Evolutionary conservation across 1,284 basidiomycete species (phyloP), one percentile per base, ranked within the genome.

Genomic region (Trichosporon coremiiforme): DNA sequence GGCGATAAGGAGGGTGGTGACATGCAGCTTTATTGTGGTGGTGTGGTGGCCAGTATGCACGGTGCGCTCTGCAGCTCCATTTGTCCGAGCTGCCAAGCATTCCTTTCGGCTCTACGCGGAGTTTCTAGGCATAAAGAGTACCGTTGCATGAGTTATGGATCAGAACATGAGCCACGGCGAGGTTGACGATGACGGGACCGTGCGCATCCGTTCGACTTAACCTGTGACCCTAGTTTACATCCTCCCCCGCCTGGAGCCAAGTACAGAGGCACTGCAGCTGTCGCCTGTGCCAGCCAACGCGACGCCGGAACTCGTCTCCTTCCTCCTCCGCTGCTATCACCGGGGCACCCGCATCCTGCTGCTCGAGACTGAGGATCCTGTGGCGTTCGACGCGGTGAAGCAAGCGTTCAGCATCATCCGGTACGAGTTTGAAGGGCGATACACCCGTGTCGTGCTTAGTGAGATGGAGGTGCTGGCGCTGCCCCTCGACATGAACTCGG

Each of bases 281-380:
- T 33, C 29, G 29, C 29, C 29, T 31, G 57, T 62, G 15, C 57
- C 57, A 7, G 13, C 57, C 3, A 33, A 62, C 22, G 57, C 57
- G 29, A 33, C 29, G 17, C 15, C 29, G 1, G 57, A 62, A 13
- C 29, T 62, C 17, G 57, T 62, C 57, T 31, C 57, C 5, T 62
- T 62, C 57, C 57, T 62, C 15, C 17, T n/a, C 57, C 57, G 57
- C 31, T 62, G 57, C 57, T n/a, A 62, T 5, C 29, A 12, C 29
- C 10, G 3, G 57, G 57, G 8, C 36, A 33, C 29, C 15, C 57
- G 29, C 57, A 12, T 33, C 5, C 57, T 62, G 15, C 57, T 62
- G 29, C 29, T 62, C 29, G 57, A 62, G 57, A 35, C 29, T 2
- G 17, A 62, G 57, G 57, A 62, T 13, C 29, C 15, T 4, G 31